phyloP scores from a whole-genome alignment of 2,329 filamentous ascomycete species.

The Ilyonectria sp. region DNA sequence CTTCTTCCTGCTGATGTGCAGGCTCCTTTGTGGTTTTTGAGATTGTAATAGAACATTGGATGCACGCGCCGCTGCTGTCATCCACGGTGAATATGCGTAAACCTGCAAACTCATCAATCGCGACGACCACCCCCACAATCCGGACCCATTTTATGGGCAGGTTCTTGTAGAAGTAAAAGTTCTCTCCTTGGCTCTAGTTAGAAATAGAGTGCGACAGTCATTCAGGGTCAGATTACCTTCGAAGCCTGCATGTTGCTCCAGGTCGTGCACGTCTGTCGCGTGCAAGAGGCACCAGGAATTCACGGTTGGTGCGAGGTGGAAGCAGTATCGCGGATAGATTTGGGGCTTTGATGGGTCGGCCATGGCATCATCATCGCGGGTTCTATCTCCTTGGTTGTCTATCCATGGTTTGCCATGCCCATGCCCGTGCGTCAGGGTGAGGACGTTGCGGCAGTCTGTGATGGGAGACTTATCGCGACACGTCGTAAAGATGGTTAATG shows the following conservation, averaged over 20 bases:
- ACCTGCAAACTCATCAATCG: constrained; percentile 65
- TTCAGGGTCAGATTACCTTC: constrained; percentile 60
- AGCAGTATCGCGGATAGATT: constrained; percentile 75
- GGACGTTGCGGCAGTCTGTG: constrained; percentile 11
- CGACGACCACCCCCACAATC: constrained; percentile 79
- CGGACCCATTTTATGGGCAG: constrained; percentile 84
- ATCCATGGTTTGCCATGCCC: constrained; percentile 31
- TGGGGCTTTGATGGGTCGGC: constrained; percentile 54
- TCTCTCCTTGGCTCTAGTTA: constrained; percentile 57
- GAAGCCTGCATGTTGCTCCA: constrained; percentile 66
- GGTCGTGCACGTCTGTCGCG: constrained; percentile 63
- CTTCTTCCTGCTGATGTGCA: constrained; percentile 13
- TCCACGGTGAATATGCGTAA: constrained; percentile 72
- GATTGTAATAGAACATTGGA: constrained; percentile 59
- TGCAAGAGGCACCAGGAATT: constrained; percentile 72
- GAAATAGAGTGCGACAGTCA: neutral
- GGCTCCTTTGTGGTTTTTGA: constrained; percentile 20
- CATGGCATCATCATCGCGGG: constrained; percentile 64
- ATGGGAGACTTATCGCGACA: constrained; percentile 21
- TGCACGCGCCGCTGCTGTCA: constrained; percentile 74
- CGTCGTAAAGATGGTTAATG: neutral
- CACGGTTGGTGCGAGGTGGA: constrained; percentile 73
- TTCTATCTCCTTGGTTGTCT: constrained; percentile 15
- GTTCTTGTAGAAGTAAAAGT: constrained; percentile 78
- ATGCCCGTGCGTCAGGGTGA: constrained; percentile 4